phyloP scores from a whole-genome alignment of 257 asterid species.

The Plectranthus barbatus region DNA sequence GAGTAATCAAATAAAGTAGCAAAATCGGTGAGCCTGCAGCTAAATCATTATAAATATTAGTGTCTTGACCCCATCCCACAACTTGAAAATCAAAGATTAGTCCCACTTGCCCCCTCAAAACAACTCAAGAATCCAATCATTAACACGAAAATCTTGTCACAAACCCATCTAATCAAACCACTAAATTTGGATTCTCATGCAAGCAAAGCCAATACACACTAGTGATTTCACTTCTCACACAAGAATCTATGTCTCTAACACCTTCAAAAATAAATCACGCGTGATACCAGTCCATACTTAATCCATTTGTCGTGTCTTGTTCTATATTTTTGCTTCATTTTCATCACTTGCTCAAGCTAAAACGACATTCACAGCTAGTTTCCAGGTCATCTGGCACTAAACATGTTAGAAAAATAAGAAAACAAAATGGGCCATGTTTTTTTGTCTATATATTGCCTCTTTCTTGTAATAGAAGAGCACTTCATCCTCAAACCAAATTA shows the following conservation, averaged over 20 bases:
- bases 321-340: constrained; percentile 3
- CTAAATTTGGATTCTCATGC: constrained; percentile 45
- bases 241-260: constrained; percentile 3
- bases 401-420: background rate
- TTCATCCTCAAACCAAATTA: background rate
- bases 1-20: background rate
- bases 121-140: constrained; percentile 13
- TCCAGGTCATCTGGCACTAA: constrained; percentile 34
- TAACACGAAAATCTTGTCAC: background rate
- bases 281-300: constrained; percentile 4
- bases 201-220: constrained; percentile 40
- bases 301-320: constrained; percentile 31
- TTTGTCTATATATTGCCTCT: constrained; percentile 27
- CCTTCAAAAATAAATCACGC: background rate
- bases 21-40: background rate
- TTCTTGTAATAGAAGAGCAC: background rate
- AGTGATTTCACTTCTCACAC: constrained; percentile 13
- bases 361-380: constrained; percentile 31
- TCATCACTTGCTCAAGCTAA: constrained; percentile 17
- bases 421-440: background rate
- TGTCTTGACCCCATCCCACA: background rate
- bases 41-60: background rate
- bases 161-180: constrained; percentile 27
- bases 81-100: background rate
- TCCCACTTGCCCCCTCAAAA: constrained; percentile 24